phyloP scores from a whole-genome alignment of 2,329 filamentous ascomycete species.

The Chaetothyriales sp. region DNA sequence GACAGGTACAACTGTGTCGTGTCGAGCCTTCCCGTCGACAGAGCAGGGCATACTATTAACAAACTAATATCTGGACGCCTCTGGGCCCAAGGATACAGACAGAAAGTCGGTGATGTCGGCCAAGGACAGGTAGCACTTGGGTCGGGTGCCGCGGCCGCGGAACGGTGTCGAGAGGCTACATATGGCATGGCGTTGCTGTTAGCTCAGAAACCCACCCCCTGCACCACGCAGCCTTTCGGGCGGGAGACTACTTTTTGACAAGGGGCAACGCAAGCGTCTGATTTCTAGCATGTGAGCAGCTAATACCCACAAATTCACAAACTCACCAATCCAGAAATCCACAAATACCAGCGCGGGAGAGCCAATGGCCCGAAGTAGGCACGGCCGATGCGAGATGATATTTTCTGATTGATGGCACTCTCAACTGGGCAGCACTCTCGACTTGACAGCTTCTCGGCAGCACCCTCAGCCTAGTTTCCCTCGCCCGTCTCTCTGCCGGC shows the following conservation, averaged over 20 bases:
- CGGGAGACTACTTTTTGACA: not conserved
- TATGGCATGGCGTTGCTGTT: not conserved
- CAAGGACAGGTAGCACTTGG: not conserved
- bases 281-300: not conserved
- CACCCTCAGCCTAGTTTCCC: not conserved
- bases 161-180: not conserved
- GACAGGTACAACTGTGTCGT: not conserved
- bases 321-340: not conserved
- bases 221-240: not conserved
- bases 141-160: not conserved
- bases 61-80: not conserved
- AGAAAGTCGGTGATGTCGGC: not conserved
- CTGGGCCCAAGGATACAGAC: not conserved
- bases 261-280: not conserved
- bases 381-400: not conserved
- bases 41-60: not conserved
- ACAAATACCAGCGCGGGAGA: not conserved
- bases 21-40: not conserved
- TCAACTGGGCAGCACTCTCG: too few relatives aligned
- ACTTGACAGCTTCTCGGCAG: not conserved
- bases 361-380: not conserved
- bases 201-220: not conserved
- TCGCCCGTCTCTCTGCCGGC: too few relatives aligned
- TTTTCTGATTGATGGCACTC: not conserved
- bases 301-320: not conserved